These are phyloP conservation scores for Artemisia tridentata DNA, from an alignment of 129 eudicot species.

Conservation along the genomic window DNA sequence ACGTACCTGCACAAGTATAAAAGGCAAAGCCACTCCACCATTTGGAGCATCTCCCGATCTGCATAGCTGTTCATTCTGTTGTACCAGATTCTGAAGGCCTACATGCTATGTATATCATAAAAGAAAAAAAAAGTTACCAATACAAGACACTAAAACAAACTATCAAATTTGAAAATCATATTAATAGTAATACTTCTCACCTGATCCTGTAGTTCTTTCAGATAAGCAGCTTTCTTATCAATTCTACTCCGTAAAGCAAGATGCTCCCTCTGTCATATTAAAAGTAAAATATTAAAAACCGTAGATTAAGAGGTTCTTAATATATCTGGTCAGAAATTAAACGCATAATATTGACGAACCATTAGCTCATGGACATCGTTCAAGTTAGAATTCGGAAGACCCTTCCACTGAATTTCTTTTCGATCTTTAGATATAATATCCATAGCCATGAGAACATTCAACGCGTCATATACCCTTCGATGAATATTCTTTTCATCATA, in stretches of 20 bases:
- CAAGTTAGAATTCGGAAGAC: constrained; percentile 57
- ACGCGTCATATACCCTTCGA: constrained; percentile 79
- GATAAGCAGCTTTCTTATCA: constrained; percentile 74
- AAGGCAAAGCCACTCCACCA: constrained; percentile 87
- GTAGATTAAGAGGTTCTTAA: neutral
- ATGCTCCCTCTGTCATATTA: constrained; percentile 53
- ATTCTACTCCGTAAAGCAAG: constrained; percentile 52
- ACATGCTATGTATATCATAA: constrained; percentile 35
- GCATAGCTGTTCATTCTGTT: constrained; percentile 64
- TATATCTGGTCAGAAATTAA: neutral
- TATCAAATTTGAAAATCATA: neutral
- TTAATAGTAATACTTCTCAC: constrained; percentile 33
- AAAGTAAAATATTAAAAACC: neutral
- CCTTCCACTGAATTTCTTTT: constrained; percentile 84
- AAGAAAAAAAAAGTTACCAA: constrained; percentile 9
- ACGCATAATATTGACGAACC: constrained; percentile 35
- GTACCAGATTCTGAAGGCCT: constrained; percentile 71
- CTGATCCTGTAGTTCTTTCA: constrained; percentile 81
- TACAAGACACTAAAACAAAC: neutral
- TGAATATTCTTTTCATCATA: constrained; percentile 81
- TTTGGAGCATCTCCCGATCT: constrained; percentile 66
- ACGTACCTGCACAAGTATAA: constrained; percentile 82
- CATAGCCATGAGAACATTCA: constrained; percentile 86
- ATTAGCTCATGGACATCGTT: constrained; percentile 60
- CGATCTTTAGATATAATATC: constrained; percentile 75